phyloP scores from a whole-genome alignment of 164 flowering plant species.

The Nymphaea colorata region DNA sequence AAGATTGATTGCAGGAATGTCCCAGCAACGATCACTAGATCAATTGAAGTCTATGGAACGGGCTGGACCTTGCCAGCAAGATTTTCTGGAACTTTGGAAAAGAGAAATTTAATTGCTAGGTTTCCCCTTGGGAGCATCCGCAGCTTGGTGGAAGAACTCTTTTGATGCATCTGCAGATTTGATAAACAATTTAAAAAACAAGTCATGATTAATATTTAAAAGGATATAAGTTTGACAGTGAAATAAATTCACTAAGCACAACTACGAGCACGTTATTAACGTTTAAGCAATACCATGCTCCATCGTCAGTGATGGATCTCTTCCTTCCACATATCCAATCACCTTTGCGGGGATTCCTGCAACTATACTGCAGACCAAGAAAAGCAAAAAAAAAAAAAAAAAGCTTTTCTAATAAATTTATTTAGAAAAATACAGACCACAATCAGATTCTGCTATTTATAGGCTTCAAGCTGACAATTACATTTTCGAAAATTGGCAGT shows the following conservation, averaged over 20 bases:
- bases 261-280: not conserved
- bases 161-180: slow-evolving; percentile 56
- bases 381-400: not conserved
- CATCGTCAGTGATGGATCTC: slow-evolving; percentile 77
- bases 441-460: no score
- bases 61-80: not conserved
- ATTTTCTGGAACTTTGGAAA: not conserved
- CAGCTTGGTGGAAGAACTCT: slow-evolving; percentile 42
- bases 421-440: no score
- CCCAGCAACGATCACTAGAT: no score
- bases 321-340: slow-evolving; percentile 52
- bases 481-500: no score
- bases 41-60: no score
- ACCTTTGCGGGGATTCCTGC: slow-evolving; percentile 75
- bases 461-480: no score
- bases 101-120: not conserved
- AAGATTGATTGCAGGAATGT: no score
- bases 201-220: not conserved
- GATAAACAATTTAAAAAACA: not conserved
- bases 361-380: slow-evolving; percentile 41
- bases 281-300: slow-evolving; percentile 51
- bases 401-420: not conserved
- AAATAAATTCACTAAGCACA: not conserved
- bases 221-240: not conserved
- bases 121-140: slow-evolving; percentile 17